Evolutionary conservation across 768 basidiomycete genomes (phyloP), one percentile per base, ranked within the genome.

Genomic region (Hericium rajendrae): DNA sequence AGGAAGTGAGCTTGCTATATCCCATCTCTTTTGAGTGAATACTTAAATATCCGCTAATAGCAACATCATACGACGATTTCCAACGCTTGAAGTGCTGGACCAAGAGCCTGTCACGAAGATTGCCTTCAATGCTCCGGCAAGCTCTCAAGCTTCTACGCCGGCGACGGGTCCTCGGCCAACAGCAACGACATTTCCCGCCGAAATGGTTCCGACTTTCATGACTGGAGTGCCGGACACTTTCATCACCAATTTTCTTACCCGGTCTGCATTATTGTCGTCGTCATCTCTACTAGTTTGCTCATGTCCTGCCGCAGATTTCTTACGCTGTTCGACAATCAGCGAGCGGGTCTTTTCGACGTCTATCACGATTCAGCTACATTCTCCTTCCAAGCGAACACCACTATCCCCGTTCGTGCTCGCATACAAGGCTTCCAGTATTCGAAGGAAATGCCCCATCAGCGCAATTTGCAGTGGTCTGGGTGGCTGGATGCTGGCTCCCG

Each of bases 321-420:
- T 73, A 81, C 85, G 9, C 69, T 83, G 2, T 94, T 90, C 69
- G 97, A 99, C 69, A 78, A 73, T 18, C 82, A 89, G 61, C 84
- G 95, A 16, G 71, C 77, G 0, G 71, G 76, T 0, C 78, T 97
- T 6, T 65, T 80, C 15, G 76, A 85, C 49, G 91, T 79, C 18
- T 99, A 98, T 68, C 82, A 89, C 58, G 83, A 88, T 0, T 73
- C 80, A 11, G 89, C 94, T n/a, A 94, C 93, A 8, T 94, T 97
- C 68, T 97, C 94, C 1, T 88, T 86, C 68, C 88, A 86, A 18
- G 82, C 83, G 64, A 94, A 94, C 68, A 94, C 94, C 1, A 68
- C 80, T 6, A 88, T 94, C 59, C 91, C 91, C 4, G 69, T 77
- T 6, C 86, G 94, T 15, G 88, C 91, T 0, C 80, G 88, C 50